phyloP scores from a whole-genome alignment of 306 rosid genomes.

The Malus sieversii region DNA sequence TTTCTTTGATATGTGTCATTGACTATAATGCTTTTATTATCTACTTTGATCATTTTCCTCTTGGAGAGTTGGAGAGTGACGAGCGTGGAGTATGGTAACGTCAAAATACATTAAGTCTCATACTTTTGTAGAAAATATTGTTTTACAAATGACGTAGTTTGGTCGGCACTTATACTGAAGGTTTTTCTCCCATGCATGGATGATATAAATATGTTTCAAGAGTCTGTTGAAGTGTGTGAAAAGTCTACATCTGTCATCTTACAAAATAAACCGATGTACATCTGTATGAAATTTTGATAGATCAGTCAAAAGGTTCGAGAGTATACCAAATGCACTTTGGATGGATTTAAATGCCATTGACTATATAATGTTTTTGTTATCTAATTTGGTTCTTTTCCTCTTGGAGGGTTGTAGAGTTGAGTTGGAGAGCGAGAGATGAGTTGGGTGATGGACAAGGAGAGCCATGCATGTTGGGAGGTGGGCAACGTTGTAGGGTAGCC shows the following conservation, averaged over 20 bases:
- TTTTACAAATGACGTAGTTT: no score
- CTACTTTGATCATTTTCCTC: background rate
- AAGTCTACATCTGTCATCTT: background rate
- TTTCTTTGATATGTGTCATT: background rate
- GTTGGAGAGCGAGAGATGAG: background rate
- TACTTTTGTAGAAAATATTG: background rate
- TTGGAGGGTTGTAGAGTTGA: background rate
- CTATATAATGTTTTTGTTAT: background rate
- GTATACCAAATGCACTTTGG: background rate
- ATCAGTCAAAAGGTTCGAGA: background rate
- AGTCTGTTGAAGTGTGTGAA: background rate
- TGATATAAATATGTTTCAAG: no score
- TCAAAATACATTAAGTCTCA: no score
- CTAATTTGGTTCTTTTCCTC: background rate
- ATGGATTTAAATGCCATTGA: background rate
- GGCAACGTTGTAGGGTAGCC: constrained; percentile 14
- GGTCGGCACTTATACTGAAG: no score
- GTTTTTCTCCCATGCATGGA: no score
- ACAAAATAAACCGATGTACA: background rate
- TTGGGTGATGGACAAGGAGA: constrained; percentile 14
- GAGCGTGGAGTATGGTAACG: background rate
- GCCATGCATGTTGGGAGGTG: constrained; percentile 26
- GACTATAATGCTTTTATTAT: background rate
- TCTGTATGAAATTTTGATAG: background rate
- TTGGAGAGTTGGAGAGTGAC: background rate